Percentiles rank a stretch among this genome's conserved stretches.
These are phyloP conservation scores for Penicillium fimorum DNA, from an alignment of 495 filamentous ascomycete genomes.

Conservation along the genomic window DNA sequence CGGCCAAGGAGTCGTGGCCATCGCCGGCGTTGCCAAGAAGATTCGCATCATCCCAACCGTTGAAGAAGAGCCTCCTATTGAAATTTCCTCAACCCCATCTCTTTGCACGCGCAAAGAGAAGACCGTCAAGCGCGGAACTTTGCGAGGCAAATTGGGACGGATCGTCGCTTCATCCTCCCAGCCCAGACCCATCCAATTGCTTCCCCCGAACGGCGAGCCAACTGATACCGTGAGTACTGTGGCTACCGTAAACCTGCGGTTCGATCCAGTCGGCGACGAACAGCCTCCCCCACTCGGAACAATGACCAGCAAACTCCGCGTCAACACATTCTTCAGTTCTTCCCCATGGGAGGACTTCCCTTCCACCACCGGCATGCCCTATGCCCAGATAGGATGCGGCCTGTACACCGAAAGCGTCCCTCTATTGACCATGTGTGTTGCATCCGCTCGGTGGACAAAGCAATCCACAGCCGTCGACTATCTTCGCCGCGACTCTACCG, in stretches of 20 bases:
- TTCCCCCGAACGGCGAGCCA: conserved; percentile 40
- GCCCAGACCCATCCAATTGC: conserved; percentile 65
- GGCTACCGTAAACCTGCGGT: conserved; percentile 68
- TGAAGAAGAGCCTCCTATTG: conserved; percentile 75
- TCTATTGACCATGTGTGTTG: conserved; percentile 65
- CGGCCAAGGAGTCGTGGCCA: conserved; percentile 31
- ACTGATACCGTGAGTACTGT: conserved; percentile 51
- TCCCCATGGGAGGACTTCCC: conserved; percentile 56
- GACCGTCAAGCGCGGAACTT: conserved; percentile 70
- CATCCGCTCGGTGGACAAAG: conserved; percentile 64
- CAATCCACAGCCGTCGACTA: conserved; percentile 31
- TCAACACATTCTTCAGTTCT: conserved; percentile 69
- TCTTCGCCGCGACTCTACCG: conserved; percentile 60
- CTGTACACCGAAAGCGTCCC: conserved; percentile 61
- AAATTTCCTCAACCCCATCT: conserved; percentile 53
- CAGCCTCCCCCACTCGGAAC: conserved; percentile 66
- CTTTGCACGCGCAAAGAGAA: conserved; percentile 75
- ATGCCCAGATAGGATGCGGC: conserved; percentile 56
- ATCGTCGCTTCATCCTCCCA: conserved; percentile 72
- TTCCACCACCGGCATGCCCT: conserved; percentile 21
- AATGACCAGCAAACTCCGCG: conserved; percentile 68
- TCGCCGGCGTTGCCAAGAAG: conserved; percentile 55
- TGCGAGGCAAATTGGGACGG: conserved; percentile 72
- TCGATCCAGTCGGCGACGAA: conserved; percentile 63
- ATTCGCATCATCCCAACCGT: conserved; percentile 75